A percentile compares a stretch with the other conserved stretches of the same genome.
Conservation (phyloP, 768 basidiomycete genomes). For the Piloderma croceum region DNA sequence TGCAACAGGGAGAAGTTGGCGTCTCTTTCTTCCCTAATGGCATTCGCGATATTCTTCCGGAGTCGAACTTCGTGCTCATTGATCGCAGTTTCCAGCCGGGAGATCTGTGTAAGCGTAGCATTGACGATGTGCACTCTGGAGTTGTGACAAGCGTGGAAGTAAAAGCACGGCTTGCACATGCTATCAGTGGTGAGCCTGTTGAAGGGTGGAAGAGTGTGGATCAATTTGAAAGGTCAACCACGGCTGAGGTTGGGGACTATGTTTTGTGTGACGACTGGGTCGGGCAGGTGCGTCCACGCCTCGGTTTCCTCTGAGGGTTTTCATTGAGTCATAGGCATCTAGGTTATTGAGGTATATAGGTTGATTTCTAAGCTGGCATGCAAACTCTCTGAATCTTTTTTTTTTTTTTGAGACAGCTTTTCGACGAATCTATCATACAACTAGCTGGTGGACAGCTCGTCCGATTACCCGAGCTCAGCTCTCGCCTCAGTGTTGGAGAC, state of each 20-base stretch:
- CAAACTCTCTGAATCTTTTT: background rate
- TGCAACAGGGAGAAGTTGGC: conserved; percentile 76
- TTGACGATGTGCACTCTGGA: conserved; percentile 71
- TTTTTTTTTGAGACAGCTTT: conserved; percentile 44
- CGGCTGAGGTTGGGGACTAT: conserved; percentile 75
- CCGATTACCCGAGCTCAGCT: conserved; percentile 71
- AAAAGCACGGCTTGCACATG: conserved; percentile 67
- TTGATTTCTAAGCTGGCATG: conserved; percentile 5
- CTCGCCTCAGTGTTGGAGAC: conserved; percentile 70
- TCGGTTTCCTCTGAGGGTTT: background rate
- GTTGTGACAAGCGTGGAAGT: conserved; percentile 63
- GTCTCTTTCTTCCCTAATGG: conserved; percentile 59
- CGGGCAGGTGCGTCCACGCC: conserved; percentile 61
- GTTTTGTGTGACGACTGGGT: conserved; percentile 83
- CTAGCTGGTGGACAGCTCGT: conserved; percentile 60
- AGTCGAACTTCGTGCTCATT: conserved; percentile 62
- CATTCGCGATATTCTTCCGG: conserved; percentile 62
- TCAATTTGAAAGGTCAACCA: conserved; percentile 51
- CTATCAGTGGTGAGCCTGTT: conserved; percentile 55
- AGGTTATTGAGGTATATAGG: conserved; percentile 73
- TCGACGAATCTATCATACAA: conserved; percentile 76
- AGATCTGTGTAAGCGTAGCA: conserved; percentile 74
- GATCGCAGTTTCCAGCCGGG: conserved; percentile 76
- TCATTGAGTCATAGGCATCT: conserved; percentile 5
- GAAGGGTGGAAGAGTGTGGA: conserved; percentile 57